phyloP scores from a whole-genome alignment of 768 basidiomycete species.

The Amanita inopinata region DNA sequence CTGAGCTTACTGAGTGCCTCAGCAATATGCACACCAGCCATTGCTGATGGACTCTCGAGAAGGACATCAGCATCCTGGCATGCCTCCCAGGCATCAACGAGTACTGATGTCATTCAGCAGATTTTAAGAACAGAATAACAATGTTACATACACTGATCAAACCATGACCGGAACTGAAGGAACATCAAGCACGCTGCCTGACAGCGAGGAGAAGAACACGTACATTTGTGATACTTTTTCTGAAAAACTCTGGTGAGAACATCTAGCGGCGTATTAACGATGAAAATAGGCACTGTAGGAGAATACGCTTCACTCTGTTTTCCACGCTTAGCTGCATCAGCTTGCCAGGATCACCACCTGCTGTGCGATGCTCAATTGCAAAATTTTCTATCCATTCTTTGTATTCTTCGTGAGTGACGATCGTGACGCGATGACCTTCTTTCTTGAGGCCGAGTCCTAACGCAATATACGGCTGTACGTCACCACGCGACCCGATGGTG shows the following conservation, averaged over 20 bases:
- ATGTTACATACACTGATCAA: constrained; percentile 44
- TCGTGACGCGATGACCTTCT: constrained; percentile 42
- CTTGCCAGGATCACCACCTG: constrained; percentile 61
- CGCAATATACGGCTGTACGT: constrained; percentile 56
- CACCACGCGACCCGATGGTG: constrained; percentile 58
- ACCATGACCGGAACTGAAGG: constrained; percentile 51
- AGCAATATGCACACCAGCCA: constrained; percentile 66
- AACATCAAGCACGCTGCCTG: constrained; percentile 1
- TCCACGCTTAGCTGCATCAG: constrained; percentile 53
- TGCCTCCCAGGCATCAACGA: constrained; percentile 51
- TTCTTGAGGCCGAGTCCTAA: constrained; percentile 38
- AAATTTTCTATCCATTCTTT: constrained; percentile 48
- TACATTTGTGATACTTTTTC: constrained; percentile 45
- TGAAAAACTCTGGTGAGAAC: constrained; percentile 68
- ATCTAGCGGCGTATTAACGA: constrained; percentile 28
- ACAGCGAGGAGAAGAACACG: constrained; percentile 13
- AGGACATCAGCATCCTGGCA: constrained; percentile 59
- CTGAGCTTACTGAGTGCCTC: constrained; percentile 43
- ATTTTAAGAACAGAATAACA: background rate
- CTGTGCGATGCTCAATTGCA: constrained; percentile 47
- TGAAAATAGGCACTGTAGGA: background rate
- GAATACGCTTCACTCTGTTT: constrained; percentile 21
- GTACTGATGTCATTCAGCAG: constrained; percentile 25
- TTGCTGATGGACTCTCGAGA: constrained; percentile 57
- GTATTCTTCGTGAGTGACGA: constrained; percentile 51